Evolutionary conservation across 31 red algal species (phyloP), one percentile per base, ranked within the genome.

Genomic region (Odonthalia washingtoniensis): DNA sequence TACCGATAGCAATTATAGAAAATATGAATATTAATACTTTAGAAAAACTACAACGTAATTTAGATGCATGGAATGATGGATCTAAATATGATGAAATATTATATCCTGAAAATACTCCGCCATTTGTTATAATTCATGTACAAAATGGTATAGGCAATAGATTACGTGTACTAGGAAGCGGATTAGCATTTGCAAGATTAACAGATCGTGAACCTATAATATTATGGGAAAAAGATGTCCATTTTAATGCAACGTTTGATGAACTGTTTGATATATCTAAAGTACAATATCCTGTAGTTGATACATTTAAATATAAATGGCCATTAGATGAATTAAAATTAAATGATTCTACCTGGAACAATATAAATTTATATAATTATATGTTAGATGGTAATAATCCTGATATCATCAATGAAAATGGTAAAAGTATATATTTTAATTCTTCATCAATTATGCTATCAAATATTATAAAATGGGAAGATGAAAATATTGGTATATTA

Each of bases 111-210:
- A 65, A 70, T n/a, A 37, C 73, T 43, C 80, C 81, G n/a, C 57
- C 72, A 24, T 65, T 97, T 45, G 43, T 92, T 3, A 35, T 97
- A 5, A 74, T 89, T 34, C 92, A 97, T 78, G 91, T 91, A 2
- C 78, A 83, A 52, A 89, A 87, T 53, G 95, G 95, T 38, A 74
- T 97, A 18, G 95, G 95, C 30, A 97, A 96, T 78, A 80, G 94
- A 17, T 75, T 97, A 64, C 83, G 95, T 31, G 88, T 85, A 46
- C 41, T 94, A 43, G 87, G 74, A 24, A 91, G 87, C 27, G 88
- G 76, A 17, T 41, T 90, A 38, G 83, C 95, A 21, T 97, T 92
- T 75, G 95, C 87, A 44, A 67, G 66, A 40, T 52, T 28, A 63
- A 92, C 87, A 12, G 77, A 75, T 0, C 49, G 89, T 18, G 91